Conservation (phyloP, 805 yeast species). For the Saccharomycopsis malanga region DNA sequence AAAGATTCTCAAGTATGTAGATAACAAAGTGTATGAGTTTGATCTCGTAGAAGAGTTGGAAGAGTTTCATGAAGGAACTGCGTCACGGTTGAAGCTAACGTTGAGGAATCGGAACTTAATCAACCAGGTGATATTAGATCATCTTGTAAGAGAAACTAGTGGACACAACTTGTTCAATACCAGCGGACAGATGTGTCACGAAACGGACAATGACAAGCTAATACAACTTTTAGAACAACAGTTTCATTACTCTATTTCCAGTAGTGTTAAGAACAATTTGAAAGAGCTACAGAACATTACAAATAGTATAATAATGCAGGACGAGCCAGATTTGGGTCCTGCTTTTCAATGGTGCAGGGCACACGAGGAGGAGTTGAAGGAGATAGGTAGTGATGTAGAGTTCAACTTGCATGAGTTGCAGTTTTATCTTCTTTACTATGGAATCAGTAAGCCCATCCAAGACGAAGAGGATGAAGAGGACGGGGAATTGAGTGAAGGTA, state of each 20-base stretch:
- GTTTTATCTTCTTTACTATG: slow-evolving; percentile 26
- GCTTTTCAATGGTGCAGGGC: slow-evolving; percentile 31
- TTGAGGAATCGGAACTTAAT: slow-evolving; percentile 13
- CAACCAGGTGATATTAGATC: slow-evolving; percentile 16
- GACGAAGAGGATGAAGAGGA: not conserved
- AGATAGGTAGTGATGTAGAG: slow-evolving; percentile 30
- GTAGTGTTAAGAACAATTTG: not conserved
- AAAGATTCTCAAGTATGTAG: slow-evolving; percentile 13
- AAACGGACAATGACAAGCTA: not conserved
- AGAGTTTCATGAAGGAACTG: slow-evolving; percentile 5
- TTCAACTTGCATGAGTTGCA: slow-evolving; percentile 30
- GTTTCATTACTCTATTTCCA: not conserved
- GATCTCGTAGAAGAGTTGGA: slow-evolving; percentile 15
- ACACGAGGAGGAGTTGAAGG: slow-evolving; percentile 23
- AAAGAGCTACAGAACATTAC: slow-evolving; percentile 3
- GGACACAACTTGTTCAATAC: not conserved
- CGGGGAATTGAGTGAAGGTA: too few species aligned
- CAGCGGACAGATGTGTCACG: not conserved
- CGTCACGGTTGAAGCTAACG: slow-evolving; percentile 8
- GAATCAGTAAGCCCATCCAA: slow-evolving; percentile 1
- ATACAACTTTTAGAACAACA: slow-evolving; percentile 6
- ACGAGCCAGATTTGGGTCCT: slow-evolving; percentile 23
- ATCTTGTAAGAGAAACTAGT: not conserved
- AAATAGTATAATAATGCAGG: slow-evolving; percentile 2
- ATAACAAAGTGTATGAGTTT: slow-evolving; percentile 19